These are phyloP conservation scores for Crucihimalaya himalaica DNA, from an alignment of 345 rosid species.

Conservation along the genomic window DNA sequence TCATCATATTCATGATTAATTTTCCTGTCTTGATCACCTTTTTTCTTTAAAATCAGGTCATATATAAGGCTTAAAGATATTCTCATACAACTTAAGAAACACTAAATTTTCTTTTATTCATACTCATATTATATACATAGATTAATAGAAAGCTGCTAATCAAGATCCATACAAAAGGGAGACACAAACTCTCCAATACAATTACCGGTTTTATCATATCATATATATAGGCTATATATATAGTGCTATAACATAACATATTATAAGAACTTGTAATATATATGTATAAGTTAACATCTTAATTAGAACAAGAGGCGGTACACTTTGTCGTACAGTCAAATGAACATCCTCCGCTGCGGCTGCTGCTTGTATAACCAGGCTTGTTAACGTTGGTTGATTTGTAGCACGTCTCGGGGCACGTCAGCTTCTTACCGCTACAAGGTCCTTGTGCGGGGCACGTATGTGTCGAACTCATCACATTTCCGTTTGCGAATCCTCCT, in stretches of 20 bases:
- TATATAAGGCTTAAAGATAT: neutral
- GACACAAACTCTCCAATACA: constrained; percentile 21
- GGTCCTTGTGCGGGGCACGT: constrained; percentile 27
- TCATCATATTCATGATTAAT: neutral
- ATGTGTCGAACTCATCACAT: neutral
- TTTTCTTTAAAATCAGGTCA: neutral
- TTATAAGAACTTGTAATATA: neutral
- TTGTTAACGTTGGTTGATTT: constrained; percentile 29
- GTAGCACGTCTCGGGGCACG: constrained; percentile 26
- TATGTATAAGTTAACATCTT: neutral
- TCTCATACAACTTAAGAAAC: constrained; percentile 9
- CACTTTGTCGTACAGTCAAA: constrained; percentile 34
- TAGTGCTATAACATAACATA: constrained; percentile 3
- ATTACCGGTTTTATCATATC: neutral
- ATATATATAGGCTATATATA: constrained; percentile 4
- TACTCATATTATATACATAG: constrained; percentile 14
- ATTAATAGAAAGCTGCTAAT: constrained; percentile 10
- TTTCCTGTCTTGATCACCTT: neutral
- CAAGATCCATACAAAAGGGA: constrained; percentile 3
- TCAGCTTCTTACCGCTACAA: constrained; percentile 33
- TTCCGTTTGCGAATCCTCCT: neutral
- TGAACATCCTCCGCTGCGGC: constrained; percentile 34
- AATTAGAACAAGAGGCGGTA: constrained; percentile 10
- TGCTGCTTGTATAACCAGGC: constrained; percentile 26
- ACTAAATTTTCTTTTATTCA: constrained; percentile 16